Evolutionary conservation across 2,329 filamentous ascomycete species (phyloP).

Genomic region (Zalaria obscura): DNA sequence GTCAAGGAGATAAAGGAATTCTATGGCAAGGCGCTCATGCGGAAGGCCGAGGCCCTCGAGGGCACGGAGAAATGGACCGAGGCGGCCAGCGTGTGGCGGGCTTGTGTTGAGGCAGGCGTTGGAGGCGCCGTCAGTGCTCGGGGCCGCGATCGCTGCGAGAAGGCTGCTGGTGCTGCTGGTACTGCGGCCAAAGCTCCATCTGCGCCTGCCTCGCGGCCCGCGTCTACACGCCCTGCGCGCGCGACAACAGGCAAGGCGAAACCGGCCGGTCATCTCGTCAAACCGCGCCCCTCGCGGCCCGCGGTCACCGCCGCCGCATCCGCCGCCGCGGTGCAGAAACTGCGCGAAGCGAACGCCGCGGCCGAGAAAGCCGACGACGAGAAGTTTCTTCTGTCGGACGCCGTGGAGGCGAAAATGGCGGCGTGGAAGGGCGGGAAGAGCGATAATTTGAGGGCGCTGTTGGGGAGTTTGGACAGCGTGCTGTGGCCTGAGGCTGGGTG

Average conservation of each 20-base stretch:
- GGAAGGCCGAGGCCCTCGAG: slow-evolving; percentile 91
- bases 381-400: slow-evolving; percentile 76
- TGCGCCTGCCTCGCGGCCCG: slow-evolving; percentile 32
- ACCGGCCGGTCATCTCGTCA: background rate
- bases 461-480: slow-evolving; percentile 76
- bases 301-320: slow-evolving; percentile 22
- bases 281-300: slow-evolving; percentile 7
- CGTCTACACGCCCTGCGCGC: slow-evolving; percentile 7
- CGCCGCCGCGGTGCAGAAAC: slow-evolving; percentile 61
- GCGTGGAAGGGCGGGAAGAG: slow-evolving; percentile 83
- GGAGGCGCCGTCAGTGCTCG: slow-evolving; percentile 76
- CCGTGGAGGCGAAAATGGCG: slow-evolving; percentile 64
- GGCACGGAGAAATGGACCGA: slow-evolving; percentile 91
- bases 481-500: slow-evolving; percentile 86
- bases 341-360: slow-evolving; percentile 73
- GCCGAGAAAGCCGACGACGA: slow-evolving; percentile 82
- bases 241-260: slow-evolving; percentile 4
- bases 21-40: slow-evolving; percentile 82
- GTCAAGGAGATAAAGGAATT: slow-evolving; percentile 83
- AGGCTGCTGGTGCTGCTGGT: slow-evolving; percentile 49
- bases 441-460: slow-evolving; percentile 76
- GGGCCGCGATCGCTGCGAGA: slow-evolving; percentile 79
- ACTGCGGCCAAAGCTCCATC: slow-evolving; percentile 38
- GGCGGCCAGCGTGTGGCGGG: slow-evolving; percentile 65
- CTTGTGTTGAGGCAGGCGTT: slow-evolving; percentile 69